phyloP scores from a whole-genome alignment of 164 flowering plant genomes.

The Magnolia changhungtana region DNA sequence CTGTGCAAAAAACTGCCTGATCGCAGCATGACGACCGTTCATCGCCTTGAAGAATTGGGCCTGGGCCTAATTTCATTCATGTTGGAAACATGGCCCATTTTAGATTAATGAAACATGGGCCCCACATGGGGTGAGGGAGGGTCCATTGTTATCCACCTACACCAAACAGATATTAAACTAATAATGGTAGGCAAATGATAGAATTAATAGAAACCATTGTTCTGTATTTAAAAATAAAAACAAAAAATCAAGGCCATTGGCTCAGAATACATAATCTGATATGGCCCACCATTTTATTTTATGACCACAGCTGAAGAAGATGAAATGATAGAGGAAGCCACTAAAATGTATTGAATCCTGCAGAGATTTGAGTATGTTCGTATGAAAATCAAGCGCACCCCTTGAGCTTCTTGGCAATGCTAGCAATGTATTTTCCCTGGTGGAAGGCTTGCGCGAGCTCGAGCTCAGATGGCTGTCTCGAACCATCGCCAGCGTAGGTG shows the following conservation, averaged over 20 bases:
- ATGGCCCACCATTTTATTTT: conserved; percentile 5
- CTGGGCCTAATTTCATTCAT: too few species aligned
- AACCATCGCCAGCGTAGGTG: conserved; percentile 84
- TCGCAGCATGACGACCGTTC: too few species aligned
- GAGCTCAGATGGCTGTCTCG: conserved; percentile 72
- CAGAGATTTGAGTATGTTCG: neutral
- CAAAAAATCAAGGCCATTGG: neutral
- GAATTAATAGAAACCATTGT: conserved; percentile 2
- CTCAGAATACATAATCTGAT: too few species aligned
- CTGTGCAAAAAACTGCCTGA: too few species aligned
- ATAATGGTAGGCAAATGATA: too few species aligned
- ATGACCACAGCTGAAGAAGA: conserved; percentile 3
- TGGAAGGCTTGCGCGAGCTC: conserved; percentile 77
- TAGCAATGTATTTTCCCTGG: conserved; percentile 75
- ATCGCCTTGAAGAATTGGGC: too few species aligned
- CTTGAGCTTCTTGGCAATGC: conserved; percentile 76
- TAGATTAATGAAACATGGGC: too few species aligned
- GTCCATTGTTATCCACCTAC: too few species aligned
- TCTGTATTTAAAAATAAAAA: conserved; percentile 2
- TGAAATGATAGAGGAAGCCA: conserved; percentile 10
- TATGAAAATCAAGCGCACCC: conserved; percentile 39
- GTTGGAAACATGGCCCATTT: too few species aligned
- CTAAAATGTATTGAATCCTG: conserved; percentile 15
- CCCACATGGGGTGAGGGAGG: too few species aligned
- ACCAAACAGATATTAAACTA: too few species aligned